Conservation (phyloP, 2,329 filamentous ascomycete genomes). For the Fusarium sp. region DNA sequence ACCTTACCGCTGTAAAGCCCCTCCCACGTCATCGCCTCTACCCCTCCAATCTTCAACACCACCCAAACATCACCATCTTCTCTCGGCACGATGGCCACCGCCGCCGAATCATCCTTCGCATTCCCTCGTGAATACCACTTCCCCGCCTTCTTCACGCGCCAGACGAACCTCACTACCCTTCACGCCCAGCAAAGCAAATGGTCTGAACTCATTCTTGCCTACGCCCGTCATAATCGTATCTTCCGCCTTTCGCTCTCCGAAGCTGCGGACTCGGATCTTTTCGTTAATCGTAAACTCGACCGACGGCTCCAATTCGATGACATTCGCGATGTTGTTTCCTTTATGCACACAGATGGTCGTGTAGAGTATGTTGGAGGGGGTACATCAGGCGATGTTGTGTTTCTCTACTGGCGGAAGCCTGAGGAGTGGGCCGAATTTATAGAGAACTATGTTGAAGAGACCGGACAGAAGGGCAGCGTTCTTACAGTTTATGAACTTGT, state of each 20-base stretch:
- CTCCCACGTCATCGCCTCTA: conserved; percentile 37
- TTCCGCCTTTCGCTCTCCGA: conserved; percentile 78
- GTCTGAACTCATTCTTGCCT: conserved; percentile 85
- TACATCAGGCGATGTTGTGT: conserved; percentile 65
- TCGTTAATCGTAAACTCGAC: conserved; percentile 68
- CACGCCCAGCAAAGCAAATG: conserved; percentile 86
- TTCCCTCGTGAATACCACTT: conserved; percentile 79
- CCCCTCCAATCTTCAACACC: conserved; percentile 31
- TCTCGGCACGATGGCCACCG: conserved; percentile 25
- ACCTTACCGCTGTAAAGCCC: conserved; percentile 15
- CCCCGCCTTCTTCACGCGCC: conserved; percentile 87
- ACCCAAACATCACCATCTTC: conserved; percentile 25
- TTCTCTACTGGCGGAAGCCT: conserved; percentile 86
- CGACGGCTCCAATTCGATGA: conserved; percentile 65
- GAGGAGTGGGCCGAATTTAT: conserved; percentile 91
- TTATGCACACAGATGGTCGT: conserved; percentile 70
- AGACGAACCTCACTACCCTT: conserved; percentile 79
- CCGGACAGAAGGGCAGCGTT: conserved; percentile 88
- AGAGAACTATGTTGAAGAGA: conserved; percentile 86
- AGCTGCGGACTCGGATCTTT: conserved; percentile 67
- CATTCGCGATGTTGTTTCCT: conserved; percentile 69
- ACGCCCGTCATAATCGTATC: conserved; percentile 82
- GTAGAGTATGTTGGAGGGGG: conserved; percentile 72
- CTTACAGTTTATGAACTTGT: conserved; percentile 92
- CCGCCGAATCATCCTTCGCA: conserved; percentile 56